Base-by-base conservation (phyloP, 2,329 filamentous ascomycete genomes). In the Emergomyces orientalis region DNA sequence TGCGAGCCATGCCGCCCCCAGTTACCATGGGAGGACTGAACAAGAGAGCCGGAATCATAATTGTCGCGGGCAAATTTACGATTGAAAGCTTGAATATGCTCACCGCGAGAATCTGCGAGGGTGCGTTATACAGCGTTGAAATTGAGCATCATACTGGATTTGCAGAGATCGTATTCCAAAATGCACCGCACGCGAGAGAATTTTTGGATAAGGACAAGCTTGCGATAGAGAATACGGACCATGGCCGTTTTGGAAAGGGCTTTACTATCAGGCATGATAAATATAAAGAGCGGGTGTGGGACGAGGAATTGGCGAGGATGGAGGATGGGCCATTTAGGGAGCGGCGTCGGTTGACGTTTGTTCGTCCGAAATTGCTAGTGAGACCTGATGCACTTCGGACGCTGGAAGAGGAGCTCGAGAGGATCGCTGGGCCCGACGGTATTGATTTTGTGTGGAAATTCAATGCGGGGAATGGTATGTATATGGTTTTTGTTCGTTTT, bases 401-500 rank as follows among this genome's bases (percentile, higher is more conserved):
- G 52, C 76, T 77, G 69, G 70, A 69, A 61, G 70, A 70, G 27
- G 74, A 76, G 62, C 68, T 77, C 30, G 60, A 62, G 43, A 69
- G 70, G 22, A 63, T 71, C 37, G 66, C 77, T 37, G 71, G 75
- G 9, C 59, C 67, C 6, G 70, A 71, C 32, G 75, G 75, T 59
- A 70, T 78, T 61, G 76, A 78, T 61, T 71, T 77, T 62, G 67
- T 76, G 19, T 78, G 75, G 73, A 69, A 76, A 6, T 78, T 77
- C 65, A 78, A 78, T 62, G 71, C 72, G 62, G 76, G 76, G 8
- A 78, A 78, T 61, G 76, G 76, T 78, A 69, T 68, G 75, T 69
- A 11, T 58, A 32, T 25, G 37, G 22, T 11, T 27, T n/a, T n/a
- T n/a, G n/a, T n/a, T n/a, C n/a, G n/a, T n/a, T n/a, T n/a, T n/a